phyloP scores from a whole-genome alignment of 139 green algal species.

The Volvox africanus region DNA sequence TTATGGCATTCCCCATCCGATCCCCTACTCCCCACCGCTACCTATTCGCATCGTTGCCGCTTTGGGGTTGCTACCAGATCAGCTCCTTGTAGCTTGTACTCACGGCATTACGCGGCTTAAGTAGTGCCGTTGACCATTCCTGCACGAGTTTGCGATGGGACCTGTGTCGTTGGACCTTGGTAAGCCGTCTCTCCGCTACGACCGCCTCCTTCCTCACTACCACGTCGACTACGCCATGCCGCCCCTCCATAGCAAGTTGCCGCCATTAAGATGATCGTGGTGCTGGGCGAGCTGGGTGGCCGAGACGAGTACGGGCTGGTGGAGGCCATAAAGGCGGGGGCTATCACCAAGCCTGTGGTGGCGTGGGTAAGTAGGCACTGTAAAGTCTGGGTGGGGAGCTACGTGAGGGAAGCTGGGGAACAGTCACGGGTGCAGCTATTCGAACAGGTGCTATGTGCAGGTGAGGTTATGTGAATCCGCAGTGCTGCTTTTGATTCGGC shows the following conservation, averaged over 20 bases:
- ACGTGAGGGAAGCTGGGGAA: background rate
- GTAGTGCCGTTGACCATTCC: background rate
- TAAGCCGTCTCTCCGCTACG: background rate
- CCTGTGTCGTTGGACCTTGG: too few relatives aligned
- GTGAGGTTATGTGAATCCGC: too few relatives aligned
- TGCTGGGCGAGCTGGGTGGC: constrained; percentile 94
- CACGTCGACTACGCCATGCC: background rate
- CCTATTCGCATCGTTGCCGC: too few relatives aligned
- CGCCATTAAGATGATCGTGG: constrained; percentile 95
- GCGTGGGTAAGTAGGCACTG: constrained; percentile 62
- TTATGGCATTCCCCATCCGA: too few relatives aligned
- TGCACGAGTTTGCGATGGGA: too few relatives aligned
- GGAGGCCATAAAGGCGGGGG: constrained; percentile 78
- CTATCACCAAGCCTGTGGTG: constrained; percentile 94
- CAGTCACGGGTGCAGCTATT: background rate
- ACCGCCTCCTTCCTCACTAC: background rate
- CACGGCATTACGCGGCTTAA: too few relatives aligned
- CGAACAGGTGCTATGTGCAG: too few relatives aligned
- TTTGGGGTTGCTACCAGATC: too few relatives aligned
- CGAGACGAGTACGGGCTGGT: constrained; percentile 94
- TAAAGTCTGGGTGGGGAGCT: background rate
- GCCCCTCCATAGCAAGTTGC: constrained; percentile 14
- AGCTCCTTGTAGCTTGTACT: too few relatives aligned
- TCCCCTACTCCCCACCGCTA: too few relatives aligned
- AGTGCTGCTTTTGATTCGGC: too few relatives aligned